Percentiles rank a stretch among this genome's conserved stretches.
Conservation (phyloP, 768 basidiomycete genomes). For the Suillus tomentosus region DNA sequence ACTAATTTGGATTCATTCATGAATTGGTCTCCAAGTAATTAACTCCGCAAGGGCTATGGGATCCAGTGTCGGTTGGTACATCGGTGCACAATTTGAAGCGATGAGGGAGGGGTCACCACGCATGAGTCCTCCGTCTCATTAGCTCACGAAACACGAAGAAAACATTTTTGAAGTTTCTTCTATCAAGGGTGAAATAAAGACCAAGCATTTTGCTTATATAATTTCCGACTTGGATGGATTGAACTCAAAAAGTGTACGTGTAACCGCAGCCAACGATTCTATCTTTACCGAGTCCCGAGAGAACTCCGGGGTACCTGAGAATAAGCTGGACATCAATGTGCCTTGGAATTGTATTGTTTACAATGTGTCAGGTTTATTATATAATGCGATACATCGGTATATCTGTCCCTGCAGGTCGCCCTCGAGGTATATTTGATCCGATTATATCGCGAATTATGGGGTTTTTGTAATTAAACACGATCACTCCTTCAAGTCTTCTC, state of each 20-base stretch:
- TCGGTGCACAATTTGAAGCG: slow-evolving; percentile 34
- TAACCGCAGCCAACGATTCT: not conserved
- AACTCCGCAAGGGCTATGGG: slow-evolving; percentile 35
- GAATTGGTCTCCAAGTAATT: slow-evolving; percentile 30
- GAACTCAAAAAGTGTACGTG: slow-evolving; percentile 1
- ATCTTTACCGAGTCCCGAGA: slow-evolving; percentile 2
- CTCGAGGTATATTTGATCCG: no score
- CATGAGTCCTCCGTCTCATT: slow-evolving; percentile 19
- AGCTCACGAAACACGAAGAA: slow-evolving; percentile 6
- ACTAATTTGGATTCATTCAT: slow-evolving; percentile 8
- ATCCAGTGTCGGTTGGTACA: slow-evolving; percentile 17
- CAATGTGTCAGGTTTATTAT: no score
- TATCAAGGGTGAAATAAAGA: not conserved
- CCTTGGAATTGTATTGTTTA: not conserved
- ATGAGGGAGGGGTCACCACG: slow-evolving; percentile 17
- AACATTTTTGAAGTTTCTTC: slow-evolving; percentile 5
- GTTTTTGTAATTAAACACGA: not conserved
- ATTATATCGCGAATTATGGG: no score
- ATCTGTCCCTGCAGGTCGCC: no score
- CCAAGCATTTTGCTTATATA: slow-evolving; percentile 1
- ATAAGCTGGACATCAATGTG: not conserved
- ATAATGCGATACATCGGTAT: no score
- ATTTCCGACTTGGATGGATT: slow-evolving; percentile 29
- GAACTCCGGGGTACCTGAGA: not conserved
- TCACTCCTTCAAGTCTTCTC: not conserved